Percentiles rank a stretch among this genome's conserved stretches.
Conservation (phyloP, 179 eudicot species). For the Nepenthes alata region DNA sequence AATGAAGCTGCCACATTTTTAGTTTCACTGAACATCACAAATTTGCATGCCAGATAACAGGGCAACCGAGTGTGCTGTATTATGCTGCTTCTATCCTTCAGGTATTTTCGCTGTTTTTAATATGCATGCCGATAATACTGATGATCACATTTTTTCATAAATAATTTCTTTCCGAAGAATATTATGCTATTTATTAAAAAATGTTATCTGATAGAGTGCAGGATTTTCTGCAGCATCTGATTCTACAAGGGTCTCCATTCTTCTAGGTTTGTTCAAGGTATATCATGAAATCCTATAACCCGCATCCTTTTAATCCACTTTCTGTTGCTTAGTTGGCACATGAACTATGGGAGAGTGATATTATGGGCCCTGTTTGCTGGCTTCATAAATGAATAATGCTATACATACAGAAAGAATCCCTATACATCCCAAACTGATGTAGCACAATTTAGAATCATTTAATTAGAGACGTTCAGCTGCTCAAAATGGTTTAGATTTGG, state of each 20-base stretch:
- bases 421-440: too few relatives aligned
- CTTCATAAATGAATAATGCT: too few relatives aligned
- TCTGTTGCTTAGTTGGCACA: too few relatives aligned
- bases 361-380: too few relatives aligned
- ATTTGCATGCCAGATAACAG: slow-evolving; percentile 58
- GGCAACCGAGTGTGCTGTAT: slow-evolving; percentile 94
- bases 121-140: neutral
- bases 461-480: too few relatives aligned
- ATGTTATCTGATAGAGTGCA: slow-evolving; percentile 52
- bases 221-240: slow-evolving; percentile 95
- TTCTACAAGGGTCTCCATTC: slow-evolving; percentile 86
- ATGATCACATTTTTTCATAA: neutral
- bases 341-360: too few relatives aligned
- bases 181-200: slow-evolving; percentile 8
- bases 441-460: too few relatives aligned
- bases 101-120: slow-evolving; percentile 26
- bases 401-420: too few relatives aligned
- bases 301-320: too few relatives aligned
- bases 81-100: slow-evolving; percentile 85
- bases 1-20: slow-evolving; percentile 2
- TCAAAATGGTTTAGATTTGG: too few relatives aligned
- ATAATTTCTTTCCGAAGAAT: neutral
- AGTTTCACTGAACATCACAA: slow-evolving; percentile 7
- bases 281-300: slow-evolving; percentile 1
- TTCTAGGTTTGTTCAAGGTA: slow-evolving; percentile 83